Percentiles rank a stretch among this genome's conserved stretches.
Conservation (phyloP, 2,329 filamentous ascomycete genomes). For the Ilyonectria sp. region DNA sequence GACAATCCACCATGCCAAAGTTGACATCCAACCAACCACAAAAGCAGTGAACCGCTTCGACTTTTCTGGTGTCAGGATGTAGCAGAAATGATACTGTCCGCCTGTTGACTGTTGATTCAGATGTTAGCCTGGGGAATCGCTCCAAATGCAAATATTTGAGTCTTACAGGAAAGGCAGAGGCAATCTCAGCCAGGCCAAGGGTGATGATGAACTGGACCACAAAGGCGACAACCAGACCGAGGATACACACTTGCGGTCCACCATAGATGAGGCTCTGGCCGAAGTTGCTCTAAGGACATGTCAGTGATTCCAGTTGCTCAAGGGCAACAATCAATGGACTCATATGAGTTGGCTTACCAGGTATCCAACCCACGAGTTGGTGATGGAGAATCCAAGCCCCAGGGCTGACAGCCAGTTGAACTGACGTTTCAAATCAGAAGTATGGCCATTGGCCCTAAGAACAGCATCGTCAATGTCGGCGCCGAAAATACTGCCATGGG, state of each 20-base stretch:
- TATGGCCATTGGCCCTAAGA: constrained; percentile 30
- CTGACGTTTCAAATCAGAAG: constrained; percentile 25
- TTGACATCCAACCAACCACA: constrained; percentile 26
- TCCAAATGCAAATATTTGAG: not conserved
- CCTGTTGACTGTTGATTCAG: constrained; percentile 21
- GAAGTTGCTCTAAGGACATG: constrained; percentile 19
- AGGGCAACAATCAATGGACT: too few species aligned
- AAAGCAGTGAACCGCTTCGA: constrained; percentile 27
- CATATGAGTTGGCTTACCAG: constrained; percentile 6
- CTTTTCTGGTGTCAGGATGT: constrained; percentile 26
- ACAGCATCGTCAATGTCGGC: constrained; percentile 28
- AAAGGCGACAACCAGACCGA: constrained; percentile 26
- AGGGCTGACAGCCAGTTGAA: constrained; percentile 33
- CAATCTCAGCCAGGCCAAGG: constrained; percentile 25
- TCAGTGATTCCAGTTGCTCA: not conserved
- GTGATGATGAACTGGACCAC: constrained; percentile 31
- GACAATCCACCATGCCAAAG: constrained; percentile 32
- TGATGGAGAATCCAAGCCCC: constrained; percentile 31
- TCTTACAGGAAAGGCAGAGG: constrained; percentile 31
- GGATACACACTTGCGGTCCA: constrained; percentile 23
- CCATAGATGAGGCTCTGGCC: constrained; percentile 32
- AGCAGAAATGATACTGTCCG: constrained; percentile 34
- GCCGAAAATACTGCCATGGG: constrained; percentile 16
- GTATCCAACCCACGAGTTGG: constrained; percentile 33
- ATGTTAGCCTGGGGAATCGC: not conserved